Conservation (phyloP, 805 yeast genomes). For the Komagataella kurtzmanii region DNA sequence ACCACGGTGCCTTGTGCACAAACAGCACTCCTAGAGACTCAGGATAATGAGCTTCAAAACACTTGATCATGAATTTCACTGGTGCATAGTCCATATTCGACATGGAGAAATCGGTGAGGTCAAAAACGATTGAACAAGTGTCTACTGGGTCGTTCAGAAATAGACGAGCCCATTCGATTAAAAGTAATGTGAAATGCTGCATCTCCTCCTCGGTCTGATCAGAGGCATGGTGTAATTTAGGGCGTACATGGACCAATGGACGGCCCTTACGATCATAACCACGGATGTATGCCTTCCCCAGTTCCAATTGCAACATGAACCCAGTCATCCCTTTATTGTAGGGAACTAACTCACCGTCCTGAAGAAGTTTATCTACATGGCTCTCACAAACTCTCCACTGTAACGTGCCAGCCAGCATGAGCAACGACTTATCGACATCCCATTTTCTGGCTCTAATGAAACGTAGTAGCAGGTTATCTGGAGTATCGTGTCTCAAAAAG, state of each 20-base stretch:
- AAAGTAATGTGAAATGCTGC: slow-evolving; percentile 58
- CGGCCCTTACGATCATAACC: slow-evolving; percentile 65
- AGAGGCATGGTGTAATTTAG: slow-evolving; percentile 56
- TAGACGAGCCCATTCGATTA: slow-evolving; percentile 75
- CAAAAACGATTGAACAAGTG: slow-evolving; percentile 75
- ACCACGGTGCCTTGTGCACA: slow-evolving; percentile 95
- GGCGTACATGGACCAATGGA: slow-evolving; percentile 75
- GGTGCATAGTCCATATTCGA: slow-evolving; percentile 89
- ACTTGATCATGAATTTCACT: slow-evolving; percentile 76
- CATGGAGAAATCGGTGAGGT: slow-evolving; percentile 73
- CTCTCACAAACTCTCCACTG: slow-evolving; percentile 61
- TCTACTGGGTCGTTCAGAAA: slow-evolving; percentile 65
- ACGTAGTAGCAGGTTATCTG: slow-evolving; percentile 67
- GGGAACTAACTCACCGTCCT: slow-evolving; percentile 59
- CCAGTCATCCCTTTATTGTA: slow-evolving; percentile 29
- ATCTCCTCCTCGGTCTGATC: slow-evolving; percentile 61
- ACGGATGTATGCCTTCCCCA: slow-evolving; percentile 58
- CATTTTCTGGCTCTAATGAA: slow-evolving; percentile 83
- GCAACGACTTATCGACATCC: slow-evolving; percentile 52
- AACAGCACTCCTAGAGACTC: slow-evolving; percentile 78
- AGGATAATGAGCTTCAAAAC: slow-evolving; percentile 95
- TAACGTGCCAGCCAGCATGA: slow-evolving; percentile 61
- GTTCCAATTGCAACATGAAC: slow-evolving; percentile 39
- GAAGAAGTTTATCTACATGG: slow-evolving; percentile 46
- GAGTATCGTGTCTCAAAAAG: slow-evolving; percentile 60